Conservation (phyloP, 495 filamentous ascomycete genomes). For the Thozetella sp. region DNA sequence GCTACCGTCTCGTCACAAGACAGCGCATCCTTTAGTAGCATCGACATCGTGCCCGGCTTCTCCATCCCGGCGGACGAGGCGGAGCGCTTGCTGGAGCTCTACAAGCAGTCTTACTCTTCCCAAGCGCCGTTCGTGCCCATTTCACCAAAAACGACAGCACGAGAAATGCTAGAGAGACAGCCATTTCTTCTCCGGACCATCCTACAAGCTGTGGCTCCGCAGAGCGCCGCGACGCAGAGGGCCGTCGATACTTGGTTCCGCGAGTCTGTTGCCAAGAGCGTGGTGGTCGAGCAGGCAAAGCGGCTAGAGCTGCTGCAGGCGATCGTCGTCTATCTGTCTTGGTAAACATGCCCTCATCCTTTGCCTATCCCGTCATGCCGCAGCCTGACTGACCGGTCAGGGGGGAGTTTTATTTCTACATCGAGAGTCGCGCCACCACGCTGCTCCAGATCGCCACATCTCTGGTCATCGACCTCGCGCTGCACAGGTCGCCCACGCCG, state of each 20-base stretch:
- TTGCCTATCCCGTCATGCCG: neutral
- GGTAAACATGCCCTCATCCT: slow-evolving; percentile 11
- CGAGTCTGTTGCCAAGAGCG: slow-evolving; percentile 14
- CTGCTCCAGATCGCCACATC: slow-evolving; percentile 18
- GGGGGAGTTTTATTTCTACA: slow-evolving; percentile 19
- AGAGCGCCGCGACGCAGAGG: slow-evolving; percentile 14
- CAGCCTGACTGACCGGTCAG: neutral
- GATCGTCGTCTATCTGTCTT: slow-evolving; percentile 20
- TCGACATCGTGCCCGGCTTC: slow-evolving; percentile 20
- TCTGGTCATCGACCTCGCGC: slow-evolving; percentile 17
- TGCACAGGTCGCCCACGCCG: slow-evolving; percentile 12
- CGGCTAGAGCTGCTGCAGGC: slow-evolving; percentile 26
- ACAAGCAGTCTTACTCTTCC: slow-evolving; percentile 16
- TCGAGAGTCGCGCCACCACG: slow-evolving; percentile 15
- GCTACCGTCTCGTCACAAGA: neutral
- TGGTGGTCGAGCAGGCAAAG: slow-evolving; percentile 20
- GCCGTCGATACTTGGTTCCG: slow-evolving; percentile 12
- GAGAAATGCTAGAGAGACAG: slow-evolving; percentile 11
- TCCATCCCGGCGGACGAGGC: slow-evolving; percentile 14
- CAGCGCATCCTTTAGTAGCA: neutral
- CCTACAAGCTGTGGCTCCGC: slow-evolving; percentile 16
- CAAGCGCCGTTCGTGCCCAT: slow-evolving; percentile 26
- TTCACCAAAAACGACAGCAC: slow-evolving; percentile 4
- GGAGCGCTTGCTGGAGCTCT: slow-evolving; percentile 11
- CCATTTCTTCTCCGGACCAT: slow-evolving; percentile 25